phyloP scores from a whole-genome alignment of 768 basidiomycete genomes.

The Dentipellis fragilis region DNA sequence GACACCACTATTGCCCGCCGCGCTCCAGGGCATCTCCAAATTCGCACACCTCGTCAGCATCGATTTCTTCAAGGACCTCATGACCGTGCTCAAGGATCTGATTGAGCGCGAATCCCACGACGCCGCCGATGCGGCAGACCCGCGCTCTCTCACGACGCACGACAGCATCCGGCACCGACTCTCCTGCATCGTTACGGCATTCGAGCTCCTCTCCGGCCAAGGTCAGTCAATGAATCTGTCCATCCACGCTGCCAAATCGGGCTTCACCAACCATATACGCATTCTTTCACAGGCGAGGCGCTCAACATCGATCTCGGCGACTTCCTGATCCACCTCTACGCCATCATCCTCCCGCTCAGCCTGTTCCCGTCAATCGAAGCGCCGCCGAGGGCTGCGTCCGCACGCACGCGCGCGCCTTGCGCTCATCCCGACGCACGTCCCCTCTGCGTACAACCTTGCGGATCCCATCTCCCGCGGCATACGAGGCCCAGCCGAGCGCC shows the following conservation, averaged over 20 bases:
- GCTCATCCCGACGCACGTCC: neutral
- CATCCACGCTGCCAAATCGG: neutral
- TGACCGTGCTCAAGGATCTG: constrained; percentile 75
- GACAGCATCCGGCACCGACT: constrained; percentile 47
- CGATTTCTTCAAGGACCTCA: constrained; percentile 95
- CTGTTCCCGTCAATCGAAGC: constrained; percentile 57
- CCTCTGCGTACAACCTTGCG: neutral
- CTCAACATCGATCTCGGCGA: constrained; percentile 90
- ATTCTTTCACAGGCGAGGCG: constrained; percentile 68
- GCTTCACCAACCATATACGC: neutral
- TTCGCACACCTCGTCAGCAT: constrained; percentile 96
- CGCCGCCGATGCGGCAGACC: constrained; percentile 21
- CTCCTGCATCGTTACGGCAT: constrained; percentile 90
- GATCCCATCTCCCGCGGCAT: neutral
- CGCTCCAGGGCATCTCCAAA: constrained; percentile 84
- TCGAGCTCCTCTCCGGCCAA: constrained; percentile 93
- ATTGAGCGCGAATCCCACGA: constrained; percentile 41
- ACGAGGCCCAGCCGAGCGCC: neutral
- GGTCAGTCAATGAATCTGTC: constrained; percentile 31
- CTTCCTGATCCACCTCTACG: constrained; percentile 78
- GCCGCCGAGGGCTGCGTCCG: constrained; percentile 19
- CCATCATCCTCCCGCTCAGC: constrained; percentile 67
- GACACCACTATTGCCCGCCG: constrained; percentile 74
- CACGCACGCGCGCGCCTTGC: constrained; percentile 16
- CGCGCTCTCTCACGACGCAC: constrained; percentile 18